A percentile compares a stretch with the other conserved stretches of the same genome.
phyloP scores from a whole-genome alignment of 176 grass and related monocot genomes.

The Triticum monococcum region DNA sequence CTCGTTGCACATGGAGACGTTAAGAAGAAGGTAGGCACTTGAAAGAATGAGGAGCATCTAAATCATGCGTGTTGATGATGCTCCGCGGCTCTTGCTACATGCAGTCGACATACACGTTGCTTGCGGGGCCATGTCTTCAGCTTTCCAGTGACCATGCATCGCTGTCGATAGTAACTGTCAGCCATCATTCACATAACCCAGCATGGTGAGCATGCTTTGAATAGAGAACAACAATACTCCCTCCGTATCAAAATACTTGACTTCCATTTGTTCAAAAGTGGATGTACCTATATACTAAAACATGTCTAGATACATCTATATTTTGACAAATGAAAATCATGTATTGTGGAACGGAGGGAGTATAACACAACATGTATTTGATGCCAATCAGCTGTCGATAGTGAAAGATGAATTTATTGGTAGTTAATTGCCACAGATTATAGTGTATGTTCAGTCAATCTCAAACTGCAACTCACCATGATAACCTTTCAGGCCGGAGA shows the following conservation, averaged over 20 bases:
- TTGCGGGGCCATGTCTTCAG: constrained; percentile 19
- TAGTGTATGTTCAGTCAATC: not conserved
- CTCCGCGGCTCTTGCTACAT: not conserved
- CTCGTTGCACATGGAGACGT: not conserved
- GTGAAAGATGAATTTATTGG: not conserved
- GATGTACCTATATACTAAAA: too few relatives aligned
- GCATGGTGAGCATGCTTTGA: constrained; percentile 55
- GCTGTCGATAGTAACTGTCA: constrained; percentile 79
- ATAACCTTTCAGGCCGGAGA: constrained; percentile 47
- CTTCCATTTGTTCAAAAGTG: too few relatives aligned
- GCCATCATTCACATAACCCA: constrained; percentile 34
- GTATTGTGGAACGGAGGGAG: too few relatives aligned
- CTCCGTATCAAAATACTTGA: too few relatives aligned
- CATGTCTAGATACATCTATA: too few relatives aligned
- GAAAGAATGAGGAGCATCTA: not conserved
- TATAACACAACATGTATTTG: too few relatives aligned
- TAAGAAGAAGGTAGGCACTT: not conserved
- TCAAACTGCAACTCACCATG: constrained; percentile 53
- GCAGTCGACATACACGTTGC: not conserved
- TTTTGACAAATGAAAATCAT: too few relatives aligned
- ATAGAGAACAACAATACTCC: constrained; percentile 2
- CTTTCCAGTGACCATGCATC: constrained; percentile 43
- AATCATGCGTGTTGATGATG: constrained; percentile 20
- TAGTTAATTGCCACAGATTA: not conserved
- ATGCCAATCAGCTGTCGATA: too few relatives aligned